Base-by-base conservation (phyloP, 2,329 filamentous ascomycete genomes). In the Fusarium tanahbumbuense region DNA sequence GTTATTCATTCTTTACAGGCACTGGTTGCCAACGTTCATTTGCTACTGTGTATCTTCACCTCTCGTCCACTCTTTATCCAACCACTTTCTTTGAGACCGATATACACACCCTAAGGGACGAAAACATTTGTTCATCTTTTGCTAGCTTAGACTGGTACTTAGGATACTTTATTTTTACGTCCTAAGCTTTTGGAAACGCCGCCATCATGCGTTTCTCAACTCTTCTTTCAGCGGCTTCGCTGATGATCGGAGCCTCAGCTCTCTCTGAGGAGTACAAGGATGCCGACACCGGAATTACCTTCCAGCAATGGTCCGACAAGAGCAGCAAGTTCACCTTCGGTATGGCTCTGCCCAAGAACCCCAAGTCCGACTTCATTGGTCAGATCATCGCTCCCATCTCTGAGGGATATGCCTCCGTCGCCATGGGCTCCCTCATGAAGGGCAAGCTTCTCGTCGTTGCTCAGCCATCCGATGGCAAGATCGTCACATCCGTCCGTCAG, bases 401-500 rank as follows among this genome's bases (percentile, higher is more conserved):
- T 41, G 80, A 81, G 48, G 79, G 81, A 6, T 81, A 82, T 25
- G 88, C 88, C 18, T 90, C 87, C 68, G 73, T 91, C 22, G 84
- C 85, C 1, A 81, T 90, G 56, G 85, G 83, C 12, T 84, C 85
- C 7, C 80, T 81, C 50, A 91, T 91, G 89, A 85, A 83, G 10
- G 84, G 84, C 68, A 84, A 84, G 40, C 79, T 91, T 5, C 83
- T 91, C 55, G 79, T 91, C 18, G 79, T 89, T 68, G 86, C 86
- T 4, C 91, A 87, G 83, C 84, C 87, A 6, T 81, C 86, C 67
- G 81, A 84, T 22, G 80, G 82, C 18, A 76, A 86, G 37, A 81
- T 91, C 52, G 78, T 87, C 28, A 89, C 88, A 0, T 86, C 86
- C 2, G 86, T 91, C 77, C 83, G 85, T 56, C 88, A 85, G 72